Evolutionary conservation across 2,329 filamentous ascomycete species (phyloP).

Genomic region (Colletotrichum sp.): DNA sequence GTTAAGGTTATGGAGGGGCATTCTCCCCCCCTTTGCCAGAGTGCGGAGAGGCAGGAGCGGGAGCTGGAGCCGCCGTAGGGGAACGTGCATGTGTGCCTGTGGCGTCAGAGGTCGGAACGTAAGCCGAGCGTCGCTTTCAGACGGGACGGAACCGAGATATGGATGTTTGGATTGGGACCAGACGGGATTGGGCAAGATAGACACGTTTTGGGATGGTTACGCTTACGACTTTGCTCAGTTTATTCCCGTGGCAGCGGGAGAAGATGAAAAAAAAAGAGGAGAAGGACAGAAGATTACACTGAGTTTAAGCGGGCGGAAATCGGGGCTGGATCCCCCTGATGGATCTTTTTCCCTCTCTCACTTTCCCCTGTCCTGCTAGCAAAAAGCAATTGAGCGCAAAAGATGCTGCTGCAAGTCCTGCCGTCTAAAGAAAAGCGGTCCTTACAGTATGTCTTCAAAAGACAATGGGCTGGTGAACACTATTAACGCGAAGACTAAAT

Average conservation of each 20-base stretch:
- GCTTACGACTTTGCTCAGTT: conserved; percentile 15
- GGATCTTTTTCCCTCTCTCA: not conserved
- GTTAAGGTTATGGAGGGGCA: conserved; percentile 25
- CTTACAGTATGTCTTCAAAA: not conserved
- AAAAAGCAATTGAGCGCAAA: conserved; percentile 5
- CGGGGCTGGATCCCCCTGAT: not conserved
- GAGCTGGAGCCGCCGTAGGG: conserved; percentile 22
- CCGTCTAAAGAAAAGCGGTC: not conserved
- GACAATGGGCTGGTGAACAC: not conserved
- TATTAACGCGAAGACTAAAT: not conserved
- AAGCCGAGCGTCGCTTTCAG: conserved; percentile 17
- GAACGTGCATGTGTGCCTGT: conserved; percentile 22
- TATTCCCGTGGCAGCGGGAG: not conserved
- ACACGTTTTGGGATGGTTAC: conserved; percentile 1
- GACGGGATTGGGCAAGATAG: not conserved
- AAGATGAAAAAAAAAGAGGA: not conserved
- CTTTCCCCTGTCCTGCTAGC: not conserved
- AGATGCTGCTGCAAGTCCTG: not conserved
- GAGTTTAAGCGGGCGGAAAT: not conserved
- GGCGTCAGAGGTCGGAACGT: conserved; percentile 19
- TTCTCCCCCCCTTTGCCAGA: conserved; percentile 20
- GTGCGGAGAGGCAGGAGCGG: conserved; percentile 23
- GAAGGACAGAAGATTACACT: not conserved
- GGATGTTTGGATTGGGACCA: not conserved
- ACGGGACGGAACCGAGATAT: not conserved